Percentiles rank a stretch among this genome's conserved stretches.
These are phyloP conservation scores for Nakazawaea sp. DNA, from an alignment of 805 yeast genomes.

Conservation along the genomic window DNA sequence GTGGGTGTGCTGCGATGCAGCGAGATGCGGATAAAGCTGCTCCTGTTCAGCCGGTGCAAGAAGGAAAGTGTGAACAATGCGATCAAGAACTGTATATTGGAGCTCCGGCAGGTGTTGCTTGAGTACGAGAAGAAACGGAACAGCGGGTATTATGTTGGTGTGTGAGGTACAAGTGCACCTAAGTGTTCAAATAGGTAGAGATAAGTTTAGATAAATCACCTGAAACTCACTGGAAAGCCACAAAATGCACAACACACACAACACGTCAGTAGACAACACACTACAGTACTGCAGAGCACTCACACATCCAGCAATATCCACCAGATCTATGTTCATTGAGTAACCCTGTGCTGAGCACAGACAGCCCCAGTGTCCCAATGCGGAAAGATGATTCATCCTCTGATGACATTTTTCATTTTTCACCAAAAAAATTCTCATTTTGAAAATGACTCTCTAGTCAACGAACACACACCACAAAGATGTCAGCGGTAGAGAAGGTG, in stretches of 20 bases:
- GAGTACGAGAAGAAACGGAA: conserved; percentile 21
- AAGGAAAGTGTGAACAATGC: conserved; percentile 44
- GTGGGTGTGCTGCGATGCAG: conserved; percentile 32
- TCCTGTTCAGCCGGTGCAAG: conserved; percentile 31
- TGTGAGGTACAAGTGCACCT: background rate
- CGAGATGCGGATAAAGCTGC: conserved; percentile 26
- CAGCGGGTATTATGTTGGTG: conserved; percentile 18
- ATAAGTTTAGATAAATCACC: too few relatives aligned
- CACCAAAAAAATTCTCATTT: background rate
- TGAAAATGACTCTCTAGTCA: too few relatives aligned
- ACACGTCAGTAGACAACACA: too few relatives aligned
- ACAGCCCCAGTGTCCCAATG: too few relatives aligned
- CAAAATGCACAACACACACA: too few relatives aligned
- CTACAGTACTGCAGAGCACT: too few relatives aligned
- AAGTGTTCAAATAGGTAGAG: too few relatives aligned
- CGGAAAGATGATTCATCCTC: background rate
- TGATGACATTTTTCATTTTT: background rate
- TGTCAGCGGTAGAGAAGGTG: conserved; percentile 44
- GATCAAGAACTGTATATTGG: conserved; percentile 32
- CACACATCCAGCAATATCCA: too few relatives aligned
- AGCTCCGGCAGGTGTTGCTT: conserved; percentile 22
- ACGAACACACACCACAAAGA: too few relatives aligned
- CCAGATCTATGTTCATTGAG: too few relatives aligned
- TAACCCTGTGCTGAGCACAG: too few relatives aligned
- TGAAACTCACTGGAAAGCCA: too few relatives aligned